These are phyloP conservation scores for Zymoseptoria crescenta DNA, from an alignment of 2,329 filamentous ascomycete genomes.

Conservation along the genomic window DNA sequence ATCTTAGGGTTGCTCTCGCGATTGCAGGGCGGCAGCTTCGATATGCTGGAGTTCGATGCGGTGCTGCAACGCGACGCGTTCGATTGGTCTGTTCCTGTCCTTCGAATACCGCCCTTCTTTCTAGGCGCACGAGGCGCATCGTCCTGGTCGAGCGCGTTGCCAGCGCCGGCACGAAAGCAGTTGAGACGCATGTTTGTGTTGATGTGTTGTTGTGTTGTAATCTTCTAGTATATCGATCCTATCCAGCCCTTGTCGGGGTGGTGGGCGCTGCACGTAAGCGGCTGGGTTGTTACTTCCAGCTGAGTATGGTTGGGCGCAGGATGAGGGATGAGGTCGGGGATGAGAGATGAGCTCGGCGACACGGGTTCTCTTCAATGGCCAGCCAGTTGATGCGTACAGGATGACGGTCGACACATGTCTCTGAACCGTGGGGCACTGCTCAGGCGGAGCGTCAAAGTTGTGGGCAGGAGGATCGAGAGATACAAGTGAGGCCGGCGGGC, in stretches of 20 bases:
- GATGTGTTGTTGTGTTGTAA: background rate
- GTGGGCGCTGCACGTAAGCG: background rate
- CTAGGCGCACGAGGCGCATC: constrained; percentile 14
- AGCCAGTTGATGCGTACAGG: background rate
- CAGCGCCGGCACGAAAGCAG: constrained; percentile 21
- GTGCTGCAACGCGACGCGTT: constrained; percentile 23
- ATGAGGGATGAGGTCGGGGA: background rate
- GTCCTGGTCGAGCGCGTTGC: constrained; percentile 13
- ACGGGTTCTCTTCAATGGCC: background rate
- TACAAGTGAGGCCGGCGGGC: background rate
- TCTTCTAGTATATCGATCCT: background rate
- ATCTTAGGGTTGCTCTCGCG: constrained; percentile 23
- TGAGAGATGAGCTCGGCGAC: background rate
- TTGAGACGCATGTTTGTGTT: constrained; percentile 20
- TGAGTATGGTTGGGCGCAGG: background rate
- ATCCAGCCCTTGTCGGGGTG: background rate
- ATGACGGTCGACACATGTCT: background rate
- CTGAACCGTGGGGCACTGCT: background rate
- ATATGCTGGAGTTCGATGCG: constrained; percentile 25
- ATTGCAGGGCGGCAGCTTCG: constrained; percentile 26
- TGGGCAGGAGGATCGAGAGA: background rate
- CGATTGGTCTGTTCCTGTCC: constrained; percentile 20
- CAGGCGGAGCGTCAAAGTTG: background rate
- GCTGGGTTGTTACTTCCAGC: background rate
- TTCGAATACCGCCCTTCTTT: constrained; percentile 14